phyloP scores from a whole-genome alignment of 208 protist genomes.

The Borovskyia barvae region DNA sequence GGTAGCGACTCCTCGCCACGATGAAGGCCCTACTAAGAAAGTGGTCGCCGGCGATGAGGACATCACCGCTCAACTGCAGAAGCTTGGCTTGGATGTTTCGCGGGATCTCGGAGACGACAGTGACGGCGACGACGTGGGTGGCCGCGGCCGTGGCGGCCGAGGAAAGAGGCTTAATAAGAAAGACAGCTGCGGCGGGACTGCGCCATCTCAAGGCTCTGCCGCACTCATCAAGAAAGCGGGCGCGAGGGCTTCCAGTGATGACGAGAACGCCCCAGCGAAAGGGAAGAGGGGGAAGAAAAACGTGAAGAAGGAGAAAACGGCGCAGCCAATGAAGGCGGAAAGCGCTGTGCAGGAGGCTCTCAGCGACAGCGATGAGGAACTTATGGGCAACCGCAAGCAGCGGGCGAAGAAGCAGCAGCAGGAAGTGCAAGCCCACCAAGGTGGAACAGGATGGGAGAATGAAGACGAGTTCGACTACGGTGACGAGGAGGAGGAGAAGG shows the following conservation, averaged over 20 bases:
- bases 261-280: conserved; percentile 13
- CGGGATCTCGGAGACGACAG: conserved; percentile 15
- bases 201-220: background rate
- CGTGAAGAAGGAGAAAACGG: conserved; percentile 23
- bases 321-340: conserved; percentile 15
- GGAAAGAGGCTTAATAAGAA: conserved; percentile 32
- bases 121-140: conserved; percentile 18
- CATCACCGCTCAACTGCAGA: conserved; percentile 20
- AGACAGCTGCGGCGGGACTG: background rate
- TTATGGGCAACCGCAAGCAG: conserved; percentile 74
- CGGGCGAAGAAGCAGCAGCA: conserved; percentile 46
- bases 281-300: conserved; percentile 37
- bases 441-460: conserved; percentile 21
- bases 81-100: conserved; percentile 23
- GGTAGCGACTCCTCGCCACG: too few species aligned
- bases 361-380: conserved; percentile 70
- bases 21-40: background rate
- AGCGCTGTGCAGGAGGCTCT: conserved; percentile 17
- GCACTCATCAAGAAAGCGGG: background rate
- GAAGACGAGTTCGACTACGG: conserved; percentile 55
- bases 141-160: conserved; percentile 16
- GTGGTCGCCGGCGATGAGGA: conserved; percentile 3
- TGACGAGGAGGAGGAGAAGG: conserved; percentile 27
- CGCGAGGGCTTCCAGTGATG: conserved; percentile 1
- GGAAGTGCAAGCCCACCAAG: conserved; percentile 20